Evolutionary conservation across 2,329 filamentous ascomycete species (phyloP), one percentile per base, ranked within the genome.

Genomic region (Cladosporium halotolerans): DNA sequence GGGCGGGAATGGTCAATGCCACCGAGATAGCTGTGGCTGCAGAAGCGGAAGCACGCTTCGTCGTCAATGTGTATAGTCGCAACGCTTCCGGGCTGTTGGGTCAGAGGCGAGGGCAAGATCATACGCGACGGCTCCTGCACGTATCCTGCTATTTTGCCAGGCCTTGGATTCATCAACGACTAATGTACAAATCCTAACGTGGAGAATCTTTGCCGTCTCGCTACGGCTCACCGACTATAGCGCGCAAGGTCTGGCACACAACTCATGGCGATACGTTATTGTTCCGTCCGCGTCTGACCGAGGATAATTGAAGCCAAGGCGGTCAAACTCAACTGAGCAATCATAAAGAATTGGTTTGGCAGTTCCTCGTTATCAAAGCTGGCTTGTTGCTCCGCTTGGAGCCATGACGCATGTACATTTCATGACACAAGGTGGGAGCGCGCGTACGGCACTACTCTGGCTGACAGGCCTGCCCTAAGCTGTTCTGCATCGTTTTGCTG

Each of bases 11-110:
- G 11, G 39, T 14, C 31, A 13, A 13, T 19, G 23, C 31, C 14
- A 34, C 47, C 47, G 28, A 50, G 47, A 50, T 34, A 28, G 23
- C 11, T 9, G 48, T 51, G 48, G 48, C 40, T 51, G 48, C 48
- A 51, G 48, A 40, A 44, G 32, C 40, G 48, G 40, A 4, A 9
- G 18, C 40, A 28, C 23, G 39, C 48, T 32, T 44, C 32, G 14
- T n/a, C 23, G 38, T 14, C 13, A 9, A 9, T 39, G 8, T 16
- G 19, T 50, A 38, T 34, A 36, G 13, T 28, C 18, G 39, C 39
- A 34, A 51, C 40, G 32, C 40, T 51, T 51, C 48, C 48, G 36
- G 32, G 40, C 48, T 38, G 48, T 11, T 14, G 48, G 48, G 40
- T 11, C 36, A 28, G 23, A 23, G 19, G 36, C 16, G 23, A n/a